Evolutionary conservation across 2,329 filamentous ascomycete species (phyloP).

Genomic region (Huntiella bhutanensis): DNA sequence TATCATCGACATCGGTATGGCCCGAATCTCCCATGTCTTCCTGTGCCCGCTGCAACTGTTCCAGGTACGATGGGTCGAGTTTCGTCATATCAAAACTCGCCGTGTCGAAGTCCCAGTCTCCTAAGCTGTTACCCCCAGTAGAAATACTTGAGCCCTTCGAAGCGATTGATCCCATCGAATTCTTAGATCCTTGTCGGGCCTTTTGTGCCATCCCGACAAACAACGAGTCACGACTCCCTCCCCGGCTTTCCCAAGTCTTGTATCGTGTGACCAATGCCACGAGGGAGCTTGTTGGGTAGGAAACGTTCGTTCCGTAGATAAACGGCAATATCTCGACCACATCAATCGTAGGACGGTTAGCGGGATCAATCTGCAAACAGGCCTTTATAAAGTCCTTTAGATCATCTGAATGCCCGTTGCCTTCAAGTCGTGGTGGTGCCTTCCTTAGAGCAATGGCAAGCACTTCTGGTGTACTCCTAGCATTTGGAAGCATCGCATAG

Average conservation of each 20-base stretch:
- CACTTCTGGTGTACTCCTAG: not conserved
- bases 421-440: constrained; percentile 49
- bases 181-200: constrained; percentile 5
- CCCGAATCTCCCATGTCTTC: not conserved
- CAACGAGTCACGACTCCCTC: constrained; percentile 48
- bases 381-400: constrained; percentile 54
- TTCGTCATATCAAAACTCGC: not conserved
- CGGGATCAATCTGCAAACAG: constrained; percentile 50
- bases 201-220: constrained; percentile 20
- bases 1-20: not conserved
- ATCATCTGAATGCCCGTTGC: constrained; percentile 48
- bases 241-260: constrained; percentile 56
- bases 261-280: constrained; percentile 51
- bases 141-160: constrained; percentile 35
- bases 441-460: constrained; percentile 38
- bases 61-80: not conserved
- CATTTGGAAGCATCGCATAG: constrained; percentile 33
- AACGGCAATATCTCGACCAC: constrained; percentile 52
- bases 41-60: not conserved
- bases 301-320: constrained; percentile 40
- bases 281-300: constrained; percentile 45
- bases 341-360: constrained; percentile 49
- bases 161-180: not conserved
- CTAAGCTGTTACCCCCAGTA: not conserved
- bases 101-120: constrained; percentile 8